A percentile compares a stretch with the other conserved stretches of the same genome.
Conservation (phyloP, 2,329 filamentous ascomycete species). For the Aspergillus sojae region DNA sequence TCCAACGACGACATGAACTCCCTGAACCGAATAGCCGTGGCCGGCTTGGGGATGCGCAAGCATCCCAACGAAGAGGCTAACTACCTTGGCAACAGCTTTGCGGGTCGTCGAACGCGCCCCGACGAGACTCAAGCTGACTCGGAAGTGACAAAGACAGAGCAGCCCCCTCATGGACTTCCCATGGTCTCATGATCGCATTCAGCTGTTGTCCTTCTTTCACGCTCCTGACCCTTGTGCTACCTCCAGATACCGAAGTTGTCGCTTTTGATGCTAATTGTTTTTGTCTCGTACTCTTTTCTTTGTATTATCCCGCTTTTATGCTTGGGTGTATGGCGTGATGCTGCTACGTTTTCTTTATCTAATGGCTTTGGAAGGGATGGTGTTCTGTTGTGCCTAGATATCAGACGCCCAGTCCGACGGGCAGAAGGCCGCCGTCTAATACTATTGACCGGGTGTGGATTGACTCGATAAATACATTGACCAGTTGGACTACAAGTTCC, state of each 20-base stretch:
- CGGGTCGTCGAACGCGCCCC: conserved; percentile 32
- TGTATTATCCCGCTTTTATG: conserved; percentile 8
- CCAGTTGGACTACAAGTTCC: not conserved
- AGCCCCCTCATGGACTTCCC: conserved; percentile 29
- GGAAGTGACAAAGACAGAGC: conserved; percentile 32
- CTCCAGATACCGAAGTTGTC: not conserved
- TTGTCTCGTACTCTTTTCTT: conserved; percentile 1
- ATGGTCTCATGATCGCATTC: conserved; percentile 22
- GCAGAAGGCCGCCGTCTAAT: not conserved
- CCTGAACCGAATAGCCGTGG: conserved; percentile 47
- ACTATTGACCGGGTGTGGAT: not conserved
- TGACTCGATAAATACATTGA: not conserved
- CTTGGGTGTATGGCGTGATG: conserved; percentile 25
- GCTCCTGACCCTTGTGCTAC: conserved; percentile 4
- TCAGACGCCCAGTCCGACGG: conserved; percentile 6
- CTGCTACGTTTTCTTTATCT: conserved; percentile 15
- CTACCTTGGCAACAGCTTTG: conserved; percentile 37
- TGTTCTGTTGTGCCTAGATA: conserved; percentile 20
- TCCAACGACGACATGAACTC: conserved; percentile 44
- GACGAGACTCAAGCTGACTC: conserved; percentile 34
- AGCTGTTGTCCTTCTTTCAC: not conserved
- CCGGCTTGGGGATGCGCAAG: conserved; percentile 47
- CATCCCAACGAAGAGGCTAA: conserved; percentile 42
- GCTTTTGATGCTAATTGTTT: not conserved
- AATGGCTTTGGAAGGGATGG: conserved; percentile 19